Percentiles rank a stretch among this genome's conserved stretches.
Evolutionary conservation across 2,329 filamentous ascomycete genomes (phyloP).

Genomic region (Sporothrix phasma): DNA sequence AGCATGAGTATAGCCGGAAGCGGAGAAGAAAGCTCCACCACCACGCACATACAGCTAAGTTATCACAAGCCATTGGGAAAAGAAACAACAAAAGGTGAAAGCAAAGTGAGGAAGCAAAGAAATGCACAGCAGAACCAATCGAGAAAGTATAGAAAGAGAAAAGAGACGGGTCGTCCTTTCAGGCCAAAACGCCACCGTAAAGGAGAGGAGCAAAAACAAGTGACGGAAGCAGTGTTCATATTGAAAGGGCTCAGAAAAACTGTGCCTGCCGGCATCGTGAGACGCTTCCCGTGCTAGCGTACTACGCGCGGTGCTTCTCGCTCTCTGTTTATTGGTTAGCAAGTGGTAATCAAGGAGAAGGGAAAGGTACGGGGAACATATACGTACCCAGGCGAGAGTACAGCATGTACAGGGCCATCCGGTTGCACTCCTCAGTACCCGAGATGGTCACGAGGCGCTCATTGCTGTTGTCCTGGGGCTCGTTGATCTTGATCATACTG

Average conservation of each 20-base stretch:
- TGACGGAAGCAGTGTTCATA: background rate
- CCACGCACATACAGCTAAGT: background rate
- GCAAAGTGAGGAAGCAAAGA: background rate
- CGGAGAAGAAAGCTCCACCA: background rate
- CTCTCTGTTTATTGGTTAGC: constrained; percentile 44
- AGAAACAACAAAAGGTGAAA: background rate
- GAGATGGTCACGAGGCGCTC: constrained; percentile 96
- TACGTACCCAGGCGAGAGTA: constrained; percentile 86
- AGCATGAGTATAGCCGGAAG: too few relatives aligned
- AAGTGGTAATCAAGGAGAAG: constrained; percentile 9
- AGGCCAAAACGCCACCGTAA: constrained; percentile 1
- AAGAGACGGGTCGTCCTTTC: background rate
- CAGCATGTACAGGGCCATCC: constrained; percentile 99
- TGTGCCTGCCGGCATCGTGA: background rate
- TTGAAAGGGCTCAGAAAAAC: background rate
- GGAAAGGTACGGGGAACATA: background rate
- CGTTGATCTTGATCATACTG: constrained; percentile 99
- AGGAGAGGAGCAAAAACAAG: background rate
- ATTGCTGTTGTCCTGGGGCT: constrained; percentile 97
- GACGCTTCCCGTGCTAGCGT: background rate
- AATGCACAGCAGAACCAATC: background rate
- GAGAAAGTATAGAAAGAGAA: background rate
- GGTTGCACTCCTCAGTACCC: constrained; percentile 95
- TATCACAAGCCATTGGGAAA: background rate
- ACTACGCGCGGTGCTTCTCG: constrained; percentile 63